A percentile compares a stretch with the other conserved stretches of the same genome.
phyloP scores from a whole-genome alignment of 345 rosid genomes.

The Populus alba region DNA sequence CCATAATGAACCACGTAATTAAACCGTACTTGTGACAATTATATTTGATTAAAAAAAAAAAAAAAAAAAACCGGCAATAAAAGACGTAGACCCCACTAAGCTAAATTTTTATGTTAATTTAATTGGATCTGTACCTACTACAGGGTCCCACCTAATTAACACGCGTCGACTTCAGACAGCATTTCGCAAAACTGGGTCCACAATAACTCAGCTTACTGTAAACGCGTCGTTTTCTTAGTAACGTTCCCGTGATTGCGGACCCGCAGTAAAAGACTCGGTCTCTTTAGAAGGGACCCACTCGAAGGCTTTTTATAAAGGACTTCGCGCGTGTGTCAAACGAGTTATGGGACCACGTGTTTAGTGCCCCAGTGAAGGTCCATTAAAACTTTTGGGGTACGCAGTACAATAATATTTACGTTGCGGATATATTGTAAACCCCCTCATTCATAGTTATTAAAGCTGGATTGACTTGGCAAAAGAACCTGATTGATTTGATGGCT shows the following conservation, averaged over 20 bases:
- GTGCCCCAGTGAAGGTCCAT: conserved; percentile 27
- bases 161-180: neutral
- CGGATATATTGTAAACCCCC: conserved; percentile 9
- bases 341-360: conserved; percentile 12
- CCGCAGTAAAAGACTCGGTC: conserved; percentile 12
- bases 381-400: conserved; percentile 8
- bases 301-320: neutral
- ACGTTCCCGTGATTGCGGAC: no score
- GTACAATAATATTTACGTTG: conserved; percentile 14
- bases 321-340: conserved; percentile 5
- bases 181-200: neutral
- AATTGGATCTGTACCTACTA: neutral
- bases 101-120: neutral
- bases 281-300: neutral
- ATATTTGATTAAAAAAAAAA: neutral
- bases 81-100: neutral
- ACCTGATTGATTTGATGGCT: no score
- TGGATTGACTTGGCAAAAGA: no score
- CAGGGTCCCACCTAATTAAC: neutral
- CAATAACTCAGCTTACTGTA: neutral
- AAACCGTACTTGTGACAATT: neutral
- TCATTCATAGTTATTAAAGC: no score
- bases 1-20: conserved; percentile 2
- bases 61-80: neutral
- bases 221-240: neutral